Evolutionary conservation across 2,329 filamentous ascomycete genomes (phyloP).

Genomic region (Colletotrichum agaves): DNA sequence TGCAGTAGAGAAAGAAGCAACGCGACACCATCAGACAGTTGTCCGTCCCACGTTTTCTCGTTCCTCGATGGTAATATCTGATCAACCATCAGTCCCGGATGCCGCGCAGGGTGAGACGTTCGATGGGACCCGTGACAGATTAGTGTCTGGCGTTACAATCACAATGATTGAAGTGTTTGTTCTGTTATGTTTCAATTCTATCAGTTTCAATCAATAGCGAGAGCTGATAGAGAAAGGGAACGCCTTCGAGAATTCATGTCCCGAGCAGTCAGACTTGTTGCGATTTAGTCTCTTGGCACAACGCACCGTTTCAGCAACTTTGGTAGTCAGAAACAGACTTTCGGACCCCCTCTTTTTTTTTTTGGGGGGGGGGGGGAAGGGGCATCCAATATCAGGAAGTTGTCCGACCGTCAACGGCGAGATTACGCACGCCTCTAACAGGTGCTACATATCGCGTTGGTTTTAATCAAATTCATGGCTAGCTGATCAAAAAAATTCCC

Average conservation of each 20-base stretch:
- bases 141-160: background rate
- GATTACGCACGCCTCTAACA: slow-evolving; percentile 11
- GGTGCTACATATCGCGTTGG: background rate
- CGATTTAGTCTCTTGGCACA: background rate
- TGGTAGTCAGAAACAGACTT: background rate
- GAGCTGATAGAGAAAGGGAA: too few relatives aligned
- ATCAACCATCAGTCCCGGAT: background rate
- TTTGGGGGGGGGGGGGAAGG: too few relatives aligned
- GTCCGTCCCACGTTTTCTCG: slow-evolving; percentile 30
- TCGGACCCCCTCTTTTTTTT: too few relatives aligned
- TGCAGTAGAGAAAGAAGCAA: background rate
- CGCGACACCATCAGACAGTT: slow-evolving; percentile 13
- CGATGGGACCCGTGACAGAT: background rate
- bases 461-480: background rate
- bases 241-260: too few relatives aligned
- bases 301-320: background rate
- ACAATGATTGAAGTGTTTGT: too few relatives aligned
- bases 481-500: background rate
- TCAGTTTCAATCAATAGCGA: too few relatives aligned
- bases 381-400: background rate
- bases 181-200: too few relatives aligned
- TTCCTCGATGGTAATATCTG: slow-evolving; percentile 4
- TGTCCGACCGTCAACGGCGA: background rate
- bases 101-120: slow-evolving; percentile 1
- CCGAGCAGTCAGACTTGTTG: background rate